Conservation (phyloP, 2,329 filamentous ascomycete species). For the Pseudogymnoascus sp. region DNA sequence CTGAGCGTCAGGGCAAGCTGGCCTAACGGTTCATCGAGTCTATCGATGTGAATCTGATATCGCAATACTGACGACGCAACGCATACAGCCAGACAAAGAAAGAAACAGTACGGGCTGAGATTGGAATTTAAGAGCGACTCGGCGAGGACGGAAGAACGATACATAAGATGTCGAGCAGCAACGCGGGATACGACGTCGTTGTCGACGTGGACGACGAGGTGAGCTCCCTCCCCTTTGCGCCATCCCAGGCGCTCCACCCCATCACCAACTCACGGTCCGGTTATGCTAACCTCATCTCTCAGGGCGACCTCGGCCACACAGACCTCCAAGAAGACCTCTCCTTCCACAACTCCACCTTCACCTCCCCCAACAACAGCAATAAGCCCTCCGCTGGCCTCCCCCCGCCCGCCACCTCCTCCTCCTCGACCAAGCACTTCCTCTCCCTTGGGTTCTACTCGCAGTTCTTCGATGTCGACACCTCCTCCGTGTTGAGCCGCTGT, state of each 20-base stretch:
- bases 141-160: neutral
- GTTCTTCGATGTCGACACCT: slow-evolving; percentile 97
- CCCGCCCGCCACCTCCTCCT: slow-evolving; percentile 45
- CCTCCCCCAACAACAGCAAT: slow-evolving; percentile 39
- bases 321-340: slow-evolving; percentile 98
- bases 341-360: slow-evolving; percentile 90
- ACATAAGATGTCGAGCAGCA: slow-evolving; percentile 6
- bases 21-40: neutral
- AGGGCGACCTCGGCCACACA: slow-evolving; percentile 97
- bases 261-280: neutral
- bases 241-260: slow-evolving; percentile 4
- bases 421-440: slow-evolving; percentile 84
- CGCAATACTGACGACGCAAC: neutral
- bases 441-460: slow-evolving; percentile 87
- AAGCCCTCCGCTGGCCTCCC: slow-evolving; percentile 41
- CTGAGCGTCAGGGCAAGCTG: neutral
- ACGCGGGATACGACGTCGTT: slow-evolving; percentile 91
- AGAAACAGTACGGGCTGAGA: neutral
- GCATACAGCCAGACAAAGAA: neutral
- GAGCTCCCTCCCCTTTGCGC: slow-evolving; percentile 20
- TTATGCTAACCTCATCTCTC: slow-evolving; percentile 17
- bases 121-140: neutral
- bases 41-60: neutral
- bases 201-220: slow-evolving; percentile 97
- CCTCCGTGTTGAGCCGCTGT: slow-evolving; percentile 78